Evolutionary conservation across 805 yeast species (phyloP), one percentile per base, ranked within the genome.

Genomic region (Candida lessepsii): DNA sequence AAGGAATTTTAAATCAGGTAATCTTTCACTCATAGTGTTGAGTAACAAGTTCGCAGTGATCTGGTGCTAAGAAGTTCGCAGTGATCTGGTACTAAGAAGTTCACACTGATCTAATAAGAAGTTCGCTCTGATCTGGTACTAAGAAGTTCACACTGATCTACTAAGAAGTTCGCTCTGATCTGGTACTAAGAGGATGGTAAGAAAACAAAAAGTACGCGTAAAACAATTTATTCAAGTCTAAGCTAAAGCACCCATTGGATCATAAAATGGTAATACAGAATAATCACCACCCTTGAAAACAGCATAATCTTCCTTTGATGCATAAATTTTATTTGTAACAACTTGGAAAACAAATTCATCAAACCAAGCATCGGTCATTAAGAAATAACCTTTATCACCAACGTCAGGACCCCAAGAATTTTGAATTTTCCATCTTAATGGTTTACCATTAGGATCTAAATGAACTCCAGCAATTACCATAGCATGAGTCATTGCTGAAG

Each of bases 401-500:
- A 55, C 62, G 4, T 44, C 62, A 24, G 58, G 63, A 39, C 74
- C 74, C 73, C 73, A 67, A 1, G 72, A 66, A 48, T 67, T 68
- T 47, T 68, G 67, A 38, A 68, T 64, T 52, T 67, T 68, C 74
- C 73, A 68, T 52, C 74, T 57, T 2, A 65, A 54, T 4, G 73
- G 74, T 3, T 36, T 33, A 10, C 71, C 71, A 25, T 61, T 53
- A 9, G 71, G 78, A 47, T 83, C 88, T 26, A 87, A 65, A 59
- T 86, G 89, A 33, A 85, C 91, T 23, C 81, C 96, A 9, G 89
- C 81, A 53, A 87, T 77, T 16, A 81, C 73, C 96, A 87, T 87
- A 26, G 96, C 96, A 55, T 87, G 96, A 11, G 95, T 87, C 95
- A 87, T 86, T 48, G 79, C 66, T 17, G 89, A 81, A 48, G 86